Conservation (phyloP, 225 moss, liverwort and hornwort genomes). For the Neckera pumila region DNA sequence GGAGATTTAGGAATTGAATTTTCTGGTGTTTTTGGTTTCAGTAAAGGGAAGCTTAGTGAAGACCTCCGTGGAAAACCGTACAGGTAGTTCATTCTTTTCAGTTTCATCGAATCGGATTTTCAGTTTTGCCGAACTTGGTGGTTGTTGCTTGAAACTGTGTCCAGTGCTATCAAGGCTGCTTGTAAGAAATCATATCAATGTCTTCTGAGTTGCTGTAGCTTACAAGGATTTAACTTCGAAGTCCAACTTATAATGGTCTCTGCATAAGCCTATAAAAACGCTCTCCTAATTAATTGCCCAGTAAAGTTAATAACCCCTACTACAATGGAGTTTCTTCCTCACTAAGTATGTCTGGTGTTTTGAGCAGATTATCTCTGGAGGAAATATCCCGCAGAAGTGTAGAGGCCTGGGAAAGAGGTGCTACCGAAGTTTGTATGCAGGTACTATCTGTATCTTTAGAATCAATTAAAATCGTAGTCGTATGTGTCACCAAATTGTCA, state of each 20-base stretch:
- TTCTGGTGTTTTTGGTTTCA: constrained; percentile 10
- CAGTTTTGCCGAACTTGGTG: neutral
- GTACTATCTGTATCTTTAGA: neutral
- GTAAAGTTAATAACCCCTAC: neutral
- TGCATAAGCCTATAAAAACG: neutral
- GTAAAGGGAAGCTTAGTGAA: constrained; percentile 77
- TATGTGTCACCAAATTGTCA: neutral
- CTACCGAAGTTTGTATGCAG: constrained; percentile 98
- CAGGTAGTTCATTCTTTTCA: constrained; percentile 29
- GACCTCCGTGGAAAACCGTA: constrained; percentile 78
- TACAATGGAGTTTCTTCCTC: neutral
- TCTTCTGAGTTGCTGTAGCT: neutral
- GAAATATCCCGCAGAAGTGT: constrained; percentile 23
- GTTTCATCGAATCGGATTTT: neutral
- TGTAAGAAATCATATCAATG: neutral
- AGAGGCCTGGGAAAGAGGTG: constrained; percentile 93
- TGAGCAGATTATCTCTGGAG: constrained; percentile 47
- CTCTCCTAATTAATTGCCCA: neutral
- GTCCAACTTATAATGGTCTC: neutral
- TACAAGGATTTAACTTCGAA: neutral
- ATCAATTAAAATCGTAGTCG: neutral
- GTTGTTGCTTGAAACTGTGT: neutral
- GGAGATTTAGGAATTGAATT: neutral
- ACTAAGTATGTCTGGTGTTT: neutral
- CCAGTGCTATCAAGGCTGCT: neutral